A percentile compares a stretch with the other conserved stretches of the same genome.
Evolutionary conservation across 2,329 filamentous ascomycete species (phyloP).

Genomic region (Aspergillus udagawae): DNA sequence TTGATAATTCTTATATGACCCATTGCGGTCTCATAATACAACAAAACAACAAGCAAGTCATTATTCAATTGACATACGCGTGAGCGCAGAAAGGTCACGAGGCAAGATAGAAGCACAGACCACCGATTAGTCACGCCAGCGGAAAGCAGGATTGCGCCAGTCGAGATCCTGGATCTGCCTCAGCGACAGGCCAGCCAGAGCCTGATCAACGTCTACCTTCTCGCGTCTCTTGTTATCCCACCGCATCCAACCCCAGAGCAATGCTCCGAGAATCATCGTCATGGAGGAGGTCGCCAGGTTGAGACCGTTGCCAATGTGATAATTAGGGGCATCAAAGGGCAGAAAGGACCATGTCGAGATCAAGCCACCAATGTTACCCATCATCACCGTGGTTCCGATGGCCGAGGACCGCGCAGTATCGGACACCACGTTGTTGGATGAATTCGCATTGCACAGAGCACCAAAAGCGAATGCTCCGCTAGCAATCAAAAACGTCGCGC

Average conservation of each 20-base stretch:
- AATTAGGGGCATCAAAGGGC: constrained; percentile 60
- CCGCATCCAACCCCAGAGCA: constrained; percentile 58
- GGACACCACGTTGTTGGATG: constrained; percentile 66
- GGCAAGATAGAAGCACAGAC: background rate
- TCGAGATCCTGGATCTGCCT: constrained; percentile 58
- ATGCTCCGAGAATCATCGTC: constrained; percentile 50
- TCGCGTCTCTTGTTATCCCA: constrained; percentile 59
- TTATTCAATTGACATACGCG: background rate
- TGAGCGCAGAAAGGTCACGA: background rate
- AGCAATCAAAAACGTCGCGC: constrained; percentile 66
- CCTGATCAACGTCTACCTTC: constrained; percentile 51
- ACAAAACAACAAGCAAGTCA: background rate
- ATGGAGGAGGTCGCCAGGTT: constrained; percentile 61
- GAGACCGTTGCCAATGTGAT: constrained; percentile 66
- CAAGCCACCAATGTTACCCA: constrained; percentile 68
- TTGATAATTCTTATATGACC: background rate
- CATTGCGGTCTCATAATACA: background rate
- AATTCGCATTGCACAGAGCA: constrained; percentile 63
- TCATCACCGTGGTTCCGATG: constrained; percentile 66
- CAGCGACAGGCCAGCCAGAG: constrained; percentile 51
- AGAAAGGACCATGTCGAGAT: constrained; percentile 64
- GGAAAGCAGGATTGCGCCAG: constrained; percentile 63
- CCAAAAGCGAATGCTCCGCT: constrained; percentile 61
- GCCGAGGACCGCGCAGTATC: constrained; percentile 66
- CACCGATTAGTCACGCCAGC: constrained; percentile 46